phyloP scores from a whole-genome alignment of 179 eudicot genomes.

The Vitellaria paradoxa region DNA sequence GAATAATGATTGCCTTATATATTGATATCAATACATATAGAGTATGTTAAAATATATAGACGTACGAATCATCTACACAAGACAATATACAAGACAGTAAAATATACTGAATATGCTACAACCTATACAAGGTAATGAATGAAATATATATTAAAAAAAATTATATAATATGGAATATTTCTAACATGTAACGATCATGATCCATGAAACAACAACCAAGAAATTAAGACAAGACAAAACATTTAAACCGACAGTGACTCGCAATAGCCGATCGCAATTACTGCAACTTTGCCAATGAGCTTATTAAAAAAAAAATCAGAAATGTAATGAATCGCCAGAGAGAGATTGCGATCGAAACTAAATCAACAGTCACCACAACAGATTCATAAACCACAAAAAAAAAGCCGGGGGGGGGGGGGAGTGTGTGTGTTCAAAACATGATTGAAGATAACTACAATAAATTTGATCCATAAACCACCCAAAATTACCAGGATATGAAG shows the following conservation, averaged over 20 bases:
- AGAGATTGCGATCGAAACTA: background rate
- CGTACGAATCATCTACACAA: no score
- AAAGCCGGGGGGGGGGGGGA: background rate
- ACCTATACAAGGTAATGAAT: background rate
- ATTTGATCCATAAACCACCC: background rate
- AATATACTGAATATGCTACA: no score
- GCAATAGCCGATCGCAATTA: background rate
- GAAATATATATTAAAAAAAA: background rate
- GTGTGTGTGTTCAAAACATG: background rate
- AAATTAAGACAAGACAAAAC: background rate
- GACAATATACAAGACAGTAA: no score
- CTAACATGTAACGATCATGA: constrained; percentile 3
- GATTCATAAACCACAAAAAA: background rate
- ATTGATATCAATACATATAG: no score
- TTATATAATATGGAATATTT: no score
- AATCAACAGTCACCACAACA: background rate
- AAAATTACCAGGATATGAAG: background rate
- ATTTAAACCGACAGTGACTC: background rate
- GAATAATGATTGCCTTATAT: no score
- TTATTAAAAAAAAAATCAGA: background rate
- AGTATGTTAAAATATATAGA: no score
- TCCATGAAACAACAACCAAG: constrained; percentile 1
- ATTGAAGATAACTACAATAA: background rate
- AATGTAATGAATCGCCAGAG: background rate
- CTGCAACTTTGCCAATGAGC: background rate